phyloP scores from a whole-genome alignment of 2,329 filamentous ascomycete species.

The Aspergillus calidoustus region DNA sequence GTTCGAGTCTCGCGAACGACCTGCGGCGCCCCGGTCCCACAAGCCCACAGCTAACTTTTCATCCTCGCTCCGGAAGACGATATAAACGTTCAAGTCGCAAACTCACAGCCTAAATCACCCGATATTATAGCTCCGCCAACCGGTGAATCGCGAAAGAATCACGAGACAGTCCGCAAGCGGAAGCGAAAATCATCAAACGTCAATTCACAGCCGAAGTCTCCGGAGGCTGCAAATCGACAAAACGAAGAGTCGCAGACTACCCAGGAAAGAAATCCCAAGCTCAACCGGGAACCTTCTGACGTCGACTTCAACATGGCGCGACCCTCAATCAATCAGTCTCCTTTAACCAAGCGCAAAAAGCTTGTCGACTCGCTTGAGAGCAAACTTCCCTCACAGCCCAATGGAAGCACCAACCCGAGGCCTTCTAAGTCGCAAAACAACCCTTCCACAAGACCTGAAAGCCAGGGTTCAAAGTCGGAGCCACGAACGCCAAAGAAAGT shows the following conservation, averaged over 20 bases:
- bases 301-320: not conserved
- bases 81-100: not conserved
- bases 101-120: not conserved
- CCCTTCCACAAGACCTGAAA: not conserved
- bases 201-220: not conserved
- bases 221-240: not conserved
- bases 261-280: not conserved
- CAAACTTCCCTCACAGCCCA: slow-evolving; percentile 19
- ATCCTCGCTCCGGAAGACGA: not conserved
- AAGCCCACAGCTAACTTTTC: not conserved
- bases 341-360: slow-evolving; percentile 35
- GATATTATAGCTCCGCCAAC: not conserved
- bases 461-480: not conserved
- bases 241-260: not conserved
- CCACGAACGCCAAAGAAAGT: not conserved
- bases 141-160: slow-evolving; percentile 3
- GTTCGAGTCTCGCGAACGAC: not conserved
- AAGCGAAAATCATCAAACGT: slow-evolving; percentile 20
- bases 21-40: not conserved
- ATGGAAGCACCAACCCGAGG: slow-evolving; percentile 2
- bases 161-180: slow-evolving; percentile 6
- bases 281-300: not conserved
- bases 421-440: not conserved
- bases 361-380: slow-evolving; percentile 21
- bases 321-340: not conserved